Conservation (phyloP, 2,329 filamentous ascomycete species). For the Pezicula carpinea region DNA sequence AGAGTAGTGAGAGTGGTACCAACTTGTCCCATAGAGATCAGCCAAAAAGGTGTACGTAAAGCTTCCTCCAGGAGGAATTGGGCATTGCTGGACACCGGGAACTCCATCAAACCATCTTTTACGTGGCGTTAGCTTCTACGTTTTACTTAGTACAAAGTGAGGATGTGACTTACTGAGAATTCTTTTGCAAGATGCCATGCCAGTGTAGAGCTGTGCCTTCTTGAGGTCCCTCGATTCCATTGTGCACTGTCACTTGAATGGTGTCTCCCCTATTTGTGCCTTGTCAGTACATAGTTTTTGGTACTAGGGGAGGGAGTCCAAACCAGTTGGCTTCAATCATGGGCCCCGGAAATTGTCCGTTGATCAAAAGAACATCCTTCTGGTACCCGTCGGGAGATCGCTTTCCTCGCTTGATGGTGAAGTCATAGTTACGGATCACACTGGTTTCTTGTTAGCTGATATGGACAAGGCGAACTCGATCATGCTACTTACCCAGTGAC, state of each 20-base stretch:
- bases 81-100: slow-evolving; percentile 27
- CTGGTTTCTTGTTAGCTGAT: neutral
- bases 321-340: slow-evolving; percentile 56
- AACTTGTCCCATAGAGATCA: slow-evolving; percentile 8
- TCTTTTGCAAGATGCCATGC: slow-evolving; percentile 41
- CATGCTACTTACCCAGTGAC: slow-evolving; percentile 1
- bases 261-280: slow-evolving; percentile 20
- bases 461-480: neutral
- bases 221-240: slow-evolving; percentile 48
- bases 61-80: slow-evolving; percentile 26
- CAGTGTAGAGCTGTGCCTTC: slow-evolving; percentile 34
- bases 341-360: slow-evolving; percentile 63
- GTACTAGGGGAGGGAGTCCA: neutral
- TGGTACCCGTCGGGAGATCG: slow-evolving; percentile 31
- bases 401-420: slow-evolving; percentile 14
- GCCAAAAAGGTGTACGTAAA: slow-evolving; percentile 10
- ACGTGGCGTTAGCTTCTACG: too few relatives aligned
- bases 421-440: slow-evolving; percentile 23
- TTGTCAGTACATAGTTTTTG: neutral
- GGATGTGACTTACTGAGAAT: slow-evolving; percentile 4
- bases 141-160: too few relatives aligned
- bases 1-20: slow-evolving; percentile 10
- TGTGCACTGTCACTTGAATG: slow-evolving; percentile 60
- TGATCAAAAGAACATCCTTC: slow-evolving; percentile 47
- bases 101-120: slow-evolving; percentile 39